Evolutionary conservation across 2,329 filamentous ascomycete species (phyloP).

Genomic region (Cordyceps javanica): DNA sequence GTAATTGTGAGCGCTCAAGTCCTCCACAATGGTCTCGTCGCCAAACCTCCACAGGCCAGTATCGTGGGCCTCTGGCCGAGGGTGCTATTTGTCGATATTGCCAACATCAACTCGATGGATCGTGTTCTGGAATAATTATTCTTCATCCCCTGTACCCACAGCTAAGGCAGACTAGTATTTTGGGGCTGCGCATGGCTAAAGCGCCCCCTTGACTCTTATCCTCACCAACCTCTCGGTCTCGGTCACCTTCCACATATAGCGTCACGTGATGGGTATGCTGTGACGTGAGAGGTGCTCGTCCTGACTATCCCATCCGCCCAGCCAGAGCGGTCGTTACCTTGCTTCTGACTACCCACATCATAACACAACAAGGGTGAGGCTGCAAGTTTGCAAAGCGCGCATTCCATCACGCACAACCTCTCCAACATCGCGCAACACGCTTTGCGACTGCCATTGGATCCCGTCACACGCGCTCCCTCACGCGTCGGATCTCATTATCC

Average conservation of each 20-base stretch:
- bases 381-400: slow-evolving; percentile 8
- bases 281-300: slow-evolving; percentile 14
- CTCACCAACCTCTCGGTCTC: slow-evolving; percentile 9
- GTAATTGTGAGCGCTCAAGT: neutral
- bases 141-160: neutral
- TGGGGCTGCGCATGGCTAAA: neutral
- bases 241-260: slow-evolving; percentile 8
- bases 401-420: slow-evolving; percentile 10
- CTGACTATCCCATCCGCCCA: slow-evolving; percentile 6
- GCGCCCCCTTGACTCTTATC: slow-evolving; percentile 5
- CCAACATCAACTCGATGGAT: neutral
- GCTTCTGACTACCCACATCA: slow-evolving; percentile 12
- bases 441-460: slow-evolving; percentile 14
- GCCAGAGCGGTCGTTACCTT: slow-evolving; percentile 10
- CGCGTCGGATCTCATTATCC: slow-evolving; percentile 12
- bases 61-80: neutral
- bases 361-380: slow-evolving; percentile 9
- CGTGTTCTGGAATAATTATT: neutral
- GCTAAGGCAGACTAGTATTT: neutral
- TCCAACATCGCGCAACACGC: slow-evolving; percentile 10
- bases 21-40: neutral
- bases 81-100: neutral
- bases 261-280: slow-evolving; percentile 14
- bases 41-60: slow-evolving; percentile 3
- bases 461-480: slow-evolving; percentile 9